These are phyloP conservation scores for Botrytis fabae DNA, from an alignment of 2,329 filamentous ascomycete genomes.

Conservation along the genomic window DNA sequence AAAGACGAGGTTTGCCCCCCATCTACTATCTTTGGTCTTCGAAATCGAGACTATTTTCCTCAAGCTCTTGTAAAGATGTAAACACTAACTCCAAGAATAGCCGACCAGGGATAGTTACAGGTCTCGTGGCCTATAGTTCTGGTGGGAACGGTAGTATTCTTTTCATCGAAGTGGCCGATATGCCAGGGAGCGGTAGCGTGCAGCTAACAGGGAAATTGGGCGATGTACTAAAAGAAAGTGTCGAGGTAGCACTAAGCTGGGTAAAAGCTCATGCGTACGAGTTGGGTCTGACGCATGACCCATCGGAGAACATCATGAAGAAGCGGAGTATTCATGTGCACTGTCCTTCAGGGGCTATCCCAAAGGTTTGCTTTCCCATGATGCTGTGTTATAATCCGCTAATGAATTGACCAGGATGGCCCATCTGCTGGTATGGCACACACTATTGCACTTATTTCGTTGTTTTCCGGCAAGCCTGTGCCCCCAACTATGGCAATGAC, in stretches of 20 bases:
- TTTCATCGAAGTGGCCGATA: conserved; percentile 97
- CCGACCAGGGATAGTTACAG: conserved; percentile 90
- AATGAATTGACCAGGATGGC: conserved; percentile 63
- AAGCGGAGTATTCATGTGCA: conserved; percentile 92
- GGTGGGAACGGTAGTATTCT: conserved; percentile 94
- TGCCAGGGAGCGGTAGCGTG: conserved; percentile 89
- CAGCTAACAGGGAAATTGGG: conserved; percentile 96
- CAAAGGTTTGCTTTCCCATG: conserved; percentile 73
- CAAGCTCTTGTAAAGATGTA: conserved; percentile 21
- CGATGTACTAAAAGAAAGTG: conserved; percentile 94
- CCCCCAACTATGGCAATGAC: conserved; percentile 96
- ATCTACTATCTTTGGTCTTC: not conserved
- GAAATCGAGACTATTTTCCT: conserved; percentile 27
- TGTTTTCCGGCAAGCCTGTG: conserved; percentile 84
- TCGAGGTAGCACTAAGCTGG: conserved; percentile 95
- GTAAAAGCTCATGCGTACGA: conserved; percentile 95
- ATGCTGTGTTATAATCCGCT: conserved; percentile 20
- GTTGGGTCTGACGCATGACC: conserved; percentile 77
- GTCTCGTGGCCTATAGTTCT: conserved; percentile 89
- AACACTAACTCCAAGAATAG: conserved; percentile 41
- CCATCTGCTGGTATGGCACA: conserved; percentile 87
- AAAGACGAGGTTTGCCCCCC: conserved; percentile 53
- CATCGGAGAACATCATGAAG: conserved; percentile 92
- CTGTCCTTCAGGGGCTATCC: conserved; percentile 90
- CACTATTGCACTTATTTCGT: conserved; percentile 85